Conservation (phyloP, 257 asterid genomes). For the Misopates orontium region DNA sequence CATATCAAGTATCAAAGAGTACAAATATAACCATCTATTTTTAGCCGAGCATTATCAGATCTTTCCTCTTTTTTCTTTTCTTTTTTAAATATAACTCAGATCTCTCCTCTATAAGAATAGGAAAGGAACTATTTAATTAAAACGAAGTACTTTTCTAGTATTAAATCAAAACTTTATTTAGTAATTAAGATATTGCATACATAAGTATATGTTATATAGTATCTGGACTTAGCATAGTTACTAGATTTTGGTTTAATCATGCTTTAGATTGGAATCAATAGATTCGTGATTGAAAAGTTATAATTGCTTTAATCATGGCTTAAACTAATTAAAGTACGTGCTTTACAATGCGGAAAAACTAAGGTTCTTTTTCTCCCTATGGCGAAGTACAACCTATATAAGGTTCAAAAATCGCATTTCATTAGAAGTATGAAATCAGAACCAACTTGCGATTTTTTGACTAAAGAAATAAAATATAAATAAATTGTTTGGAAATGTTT, state of each 20-base stretch:
- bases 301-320: conserved; percentile 32
- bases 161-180: too few species aligned
- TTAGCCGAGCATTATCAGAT: too few species aligned
- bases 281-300: conserved; percentile 50
- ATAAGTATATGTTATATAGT: background rate
- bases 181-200: too few species aligned
- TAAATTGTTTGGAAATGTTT: too few species aligned
- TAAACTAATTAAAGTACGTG: conserved; percentile 31
- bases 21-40: too few species aligned
- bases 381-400: conserved; percentile 12
- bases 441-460: background rate
- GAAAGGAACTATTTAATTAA: too few species aligned
- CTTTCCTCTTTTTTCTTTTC: too few species aligned
- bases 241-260: conserved; percentile 50
- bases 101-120: too few species aligned
- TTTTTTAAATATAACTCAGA: too few species aligned
- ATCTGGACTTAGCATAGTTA: conserved; percentile 28
- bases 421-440: conserved; percentile 5
- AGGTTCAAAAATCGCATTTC: background rate
- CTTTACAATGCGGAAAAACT: conserved; percentile 28
- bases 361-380: conserved; percentile 2
- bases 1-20: too few species aligned
- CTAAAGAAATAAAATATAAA: background rate
- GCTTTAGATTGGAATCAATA: conserved; percentile 30
- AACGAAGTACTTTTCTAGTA: too few species aligned